Percentiles rank a stretch among this genome's conserved stretches.
These are phyloP conservation scores for Cladosporium austrohemisphaericum DNA, from an alignment of 2,329 filamentous ascomycete genomes.

Conservation along the genomic window DNA sequence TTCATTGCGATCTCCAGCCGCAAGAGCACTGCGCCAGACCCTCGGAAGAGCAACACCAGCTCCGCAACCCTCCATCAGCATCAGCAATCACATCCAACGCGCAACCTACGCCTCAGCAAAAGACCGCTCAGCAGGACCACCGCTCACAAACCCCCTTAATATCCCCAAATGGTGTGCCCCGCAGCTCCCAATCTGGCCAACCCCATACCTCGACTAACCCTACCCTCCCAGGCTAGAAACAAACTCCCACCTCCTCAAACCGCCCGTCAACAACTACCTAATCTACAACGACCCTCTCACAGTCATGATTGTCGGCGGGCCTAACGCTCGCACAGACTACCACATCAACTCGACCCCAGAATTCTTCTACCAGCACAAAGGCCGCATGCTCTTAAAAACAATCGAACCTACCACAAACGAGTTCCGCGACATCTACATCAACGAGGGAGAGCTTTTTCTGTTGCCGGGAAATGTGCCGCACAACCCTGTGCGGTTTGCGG, in stretches of 20 bases:
- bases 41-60: conserved; percentile 1
- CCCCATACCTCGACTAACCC: not conserved
- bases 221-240: conserved; percentile 67
- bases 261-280: conserved; percentile 96
- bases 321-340: conserved; percentile 94
- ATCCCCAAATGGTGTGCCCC: conserved; percentile 41
- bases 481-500: conserved; percentile 87
- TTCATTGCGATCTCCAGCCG: conserved; percentile 12
- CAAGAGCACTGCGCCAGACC: conserved; percentile 5
- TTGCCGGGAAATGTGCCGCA: conserved; percentile 93
- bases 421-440: conserved; percentile 83
- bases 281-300: conserved; percentile 82
- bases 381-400: conserved; percentile 89
- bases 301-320: conserved; percentile 93
- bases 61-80: not conserved
- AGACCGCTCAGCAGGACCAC: conserved; percentile 15
- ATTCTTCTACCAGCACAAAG: conserved; percentile 97
- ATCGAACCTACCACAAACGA: conserved; percentile 61
- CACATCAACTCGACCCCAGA: conserved; percentile 96
- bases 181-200: conserved; percentile 16
- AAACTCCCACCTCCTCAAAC: conserved; percentile 88
- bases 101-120: conserved; percentile 14
- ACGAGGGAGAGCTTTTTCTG: conserved; percentile 90
- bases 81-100: conserved; percentile 11
- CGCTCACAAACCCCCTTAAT: conserved; percentile 35